Evolutionary conservation across 148 eudicot genomes (phyloP).

Genomic region (Euryodendron excelsum): DNA sequence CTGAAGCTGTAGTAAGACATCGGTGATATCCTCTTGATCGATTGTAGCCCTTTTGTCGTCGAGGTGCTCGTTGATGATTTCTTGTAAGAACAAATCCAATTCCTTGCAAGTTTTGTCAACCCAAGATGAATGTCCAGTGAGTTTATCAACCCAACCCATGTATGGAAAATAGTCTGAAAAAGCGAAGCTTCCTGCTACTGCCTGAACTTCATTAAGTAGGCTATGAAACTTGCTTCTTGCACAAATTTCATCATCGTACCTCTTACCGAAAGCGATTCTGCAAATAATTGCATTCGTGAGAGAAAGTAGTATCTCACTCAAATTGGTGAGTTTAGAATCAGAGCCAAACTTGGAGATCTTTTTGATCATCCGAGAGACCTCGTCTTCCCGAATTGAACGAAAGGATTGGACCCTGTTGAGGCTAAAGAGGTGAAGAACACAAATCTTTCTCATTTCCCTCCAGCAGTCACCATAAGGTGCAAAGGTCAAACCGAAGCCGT

Average conservation of each 20-base stretch:
- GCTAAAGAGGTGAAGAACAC: conserved; percentile 21
- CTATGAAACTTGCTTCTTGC: conserved; percentile 3
- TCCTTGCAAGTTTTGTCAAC: not conserved
- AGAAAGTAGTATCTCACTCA: not conserved
- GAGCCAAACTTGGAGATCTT: not conserved
- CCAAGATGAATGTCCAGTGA: not conserved
- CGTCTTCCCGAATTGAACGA: conserved; percentile 20
- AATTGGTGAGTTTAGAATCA: not conserved
- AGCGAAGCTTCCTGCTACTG: not conserved
- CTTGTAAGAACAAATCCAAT: not conserved
- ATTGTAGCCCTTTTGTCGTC: not conserved
- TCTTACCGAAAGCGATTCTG: conserved; percentile 8
- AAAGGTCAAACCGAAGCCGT: conserved; percentile 15
- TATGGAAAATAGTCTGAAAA: conserved; percentile 11
- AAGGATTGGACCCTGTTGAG: conserved; percentile 22
- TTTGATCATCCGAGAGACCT: conserved; percentile 19
- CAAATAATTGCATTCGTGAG: not conserved
- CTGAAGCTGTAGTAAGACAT: not conserved
- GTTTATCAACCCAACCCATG: not conserved
- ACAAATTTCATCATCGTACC: not conserved
- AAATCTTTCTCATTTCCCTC: conserved; percentile 24
- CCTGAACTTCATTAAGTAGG: conserved; percentile 3
- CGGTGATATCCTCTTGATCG: not conserved
- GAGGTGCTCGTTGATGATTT: not conserved
- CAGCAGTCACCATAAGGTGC: conserved; percentile 18